A percentile compares a stretch with the other conserved stretches of the same genome.
phyloP scores from a whole-genome alignment of 805 yeast species.

The Wickerhamiella qilinensis region DNA sequence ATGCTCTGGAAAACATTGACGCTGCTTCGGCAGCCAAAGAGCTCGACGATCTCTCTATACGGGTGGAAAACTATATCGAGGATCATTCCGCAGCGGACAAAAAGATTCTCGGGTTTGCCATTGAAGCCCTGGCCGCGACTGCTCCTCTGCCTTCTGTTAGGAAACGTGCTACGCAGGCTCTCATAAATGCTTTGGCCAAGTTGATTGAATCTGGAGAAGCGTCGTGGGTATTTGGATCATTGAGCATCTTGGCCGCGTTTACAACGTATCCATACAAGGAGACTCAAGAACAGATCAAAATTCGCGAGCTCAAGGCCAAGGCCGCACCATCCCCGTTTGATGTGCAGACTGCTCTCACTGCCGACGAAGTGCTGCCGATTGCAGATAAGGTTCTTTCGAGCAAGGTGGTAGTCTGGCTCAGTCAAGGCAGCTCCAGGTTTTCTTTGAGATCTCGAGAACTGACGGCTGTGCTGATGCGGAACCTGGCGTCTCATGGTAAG shows the following conservation, averaged over 20 bases:
- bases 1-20: slow-evolving; percentile 11
- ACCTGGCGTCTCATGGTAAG: slow-evolving; percentile 18
- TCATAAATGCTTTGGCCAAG: slow-evolving; percentile 4
- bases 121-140: slow-evolving; percentile 26
- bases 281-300: slow-evolving; percentile 17
- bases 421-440: slow-evolving; percentile 11
- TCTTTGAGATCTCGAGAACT: slow-evolving; percentile 15
- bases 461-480: slow-evolving; percentile 17
- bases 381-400: slow-evolving; percentile 16
- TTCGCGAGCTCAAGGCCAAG: slow-evolving; percentile 15
- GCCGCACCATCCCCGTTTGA: slow-evolving; percentile 16
- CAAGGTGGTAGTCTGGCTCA: slow-evolving; percentile 14
- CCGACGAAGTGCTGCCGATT: slow-evolving; percentile 13
- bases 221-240: slow-evolving; percentile 19
- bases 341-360: slow-evolving; percentile 7
- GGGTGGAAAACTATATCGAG: slow-evolving; percentile 16
- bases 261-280: slow-evolving; percentile 20
- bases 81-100: background rate
- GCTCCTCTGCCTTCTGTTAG: slow-evolving; percentile 19
- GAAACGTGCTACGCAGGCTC: slow-evolving; percentile 10
- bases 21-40: slow-evolving; percentile 10
- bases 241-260: slow-evolving; percentile 19
- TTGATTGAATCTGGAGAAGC: slow-evolving; percentile 10
- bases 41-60: slow-evolving; percentile 17
- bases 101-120: slow-evolving; percentile 10